These are phyloP conservation scores for Multifurca ochricompacta DNA, from an alignment of 768 basidiomycete genomes.

Conservation along the genomic window DNA sequence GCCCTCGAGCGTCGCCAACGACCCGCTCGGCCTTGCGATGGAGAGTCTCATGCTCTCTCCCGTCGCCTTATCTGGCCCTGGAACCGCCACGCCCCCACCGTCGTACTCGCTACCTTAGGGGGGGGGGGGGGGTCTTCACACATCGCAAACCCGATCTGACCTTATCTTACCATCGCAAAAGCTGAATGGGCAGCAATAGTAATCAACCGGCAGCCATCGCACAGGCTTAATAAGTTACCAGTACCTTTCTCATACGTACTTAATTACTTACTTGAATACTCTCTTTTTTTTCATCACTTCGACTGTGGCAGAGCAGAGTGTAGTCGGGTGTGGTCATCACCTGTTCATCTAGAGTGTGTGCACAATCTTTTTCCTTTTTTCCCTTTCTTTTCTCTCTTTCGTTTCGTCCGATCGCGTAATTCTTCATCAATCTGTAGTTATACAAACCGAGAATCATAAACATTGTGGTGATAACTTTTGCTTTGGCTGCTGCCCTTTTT, in stretches of 20 bases:
- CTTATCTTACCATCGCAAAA: background rate
- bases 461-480: no score
- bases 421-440: no score
- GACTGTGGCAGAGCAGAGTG: no score
- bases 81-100: conserved; percentile 14
- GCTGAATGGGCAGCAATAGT: background rate
- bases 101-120: conserved; percentile 13
- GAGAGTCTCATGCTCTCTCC: conserved; percentile 25
- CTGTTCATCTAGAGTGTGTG: no score
- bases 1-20: conserved; percentile 28
- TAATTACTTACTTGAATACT: background rate
- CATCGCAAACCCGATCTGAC: background rate
- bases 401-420: no score
- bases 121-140: no score
- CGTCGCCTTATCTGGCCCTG: conserved; percentile 1
- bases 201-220: background rate
- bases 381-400: no score
- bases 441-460: no score
- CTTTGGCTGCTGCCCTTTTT: no score
- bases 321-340: no score
- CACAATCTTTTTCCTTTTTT: no score
- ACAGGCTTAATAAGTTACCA: background rate
- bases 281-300: background rate
- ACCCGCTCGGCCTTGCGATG: conserved; percentile 35
- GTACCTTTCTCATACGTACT: background rate